Evolutionary conservation across 2,329 filamentous ascomycete species (phyloP).

Genomic region (Camptophora hylomeconis): DNA sequence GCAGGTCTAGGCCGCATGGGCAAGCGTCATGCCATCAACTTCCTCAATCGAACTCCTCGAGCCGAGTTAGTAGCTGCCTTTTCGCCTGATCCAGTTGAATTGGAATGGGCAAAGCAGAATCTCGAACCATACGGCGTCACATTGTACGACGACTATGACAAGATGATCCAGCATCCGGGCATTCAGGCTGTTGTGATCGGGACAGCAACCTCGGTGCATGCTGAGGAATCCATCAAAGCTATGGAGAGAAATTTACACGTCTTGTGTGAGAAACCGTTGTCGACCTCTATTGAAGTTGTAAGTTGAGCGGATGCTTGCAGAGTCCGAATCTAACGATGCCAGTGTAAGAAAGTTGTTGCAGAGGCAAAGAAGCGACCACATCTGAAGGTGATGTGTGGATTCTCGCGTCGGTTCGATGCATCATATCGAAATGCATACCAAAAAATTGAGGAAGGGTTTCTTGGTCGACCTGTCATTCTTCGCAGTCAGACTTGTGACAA

Average conservation of each 20-base stretch:
- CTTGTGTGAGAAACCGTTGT: slow-evolving; percentile 9
- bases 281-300: slow-evolving; percentile 6
- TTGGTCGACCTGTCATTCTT: slow-evolving; percentile 16
- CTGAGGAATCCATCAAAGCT: slow-evolving; percentile 15
- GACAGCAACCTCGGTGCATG: slow-evolving; percentile 21
- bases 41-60: slow-evolving; percentile 24
- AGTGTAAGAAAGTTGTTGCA: too few relatives aligned
- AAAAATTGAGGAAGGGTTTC: slow-evolving; percentile 11
- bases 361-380: slow-evolving; percentile 4
- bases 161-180: slow-evolving; percentile 20
- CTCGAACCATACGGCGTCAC: slow-evolving; percentile 10
- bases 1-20: slow-evolving; percentile 21
- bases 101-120: slow-evolving; percentile 22
- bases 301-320: slow-evolving; percentile 3
- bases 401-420: slow-evolving; percentile 16
- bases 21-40: slow-evolving; percentile 22
- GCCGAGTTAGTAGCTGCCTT: slow-evolving; percentile 24
- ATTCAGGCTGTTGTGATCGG: slow-evolving; percentile 20
- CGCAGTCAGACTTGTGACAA: slow-evolving; percentile 6
- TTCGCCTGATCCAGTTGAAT: slow-evolving; percentile 22
- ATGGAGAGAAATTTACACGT: slow-evolving; percentile 6
- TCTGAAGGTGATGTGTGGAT: slow-evolving; percentile 6
- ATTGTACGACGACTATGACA: slow-evolving; percentile 18
- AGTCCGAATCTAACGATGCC: slow-evolving; percentile 1
- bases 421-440: slow-evolving; percentile 11